Evolutionary conservation across 2,329 filamentous ascomycete species (phyloP), one percentile per base, ranked within the genome.

Genomic region (Trichoderma sp.): DNA sequence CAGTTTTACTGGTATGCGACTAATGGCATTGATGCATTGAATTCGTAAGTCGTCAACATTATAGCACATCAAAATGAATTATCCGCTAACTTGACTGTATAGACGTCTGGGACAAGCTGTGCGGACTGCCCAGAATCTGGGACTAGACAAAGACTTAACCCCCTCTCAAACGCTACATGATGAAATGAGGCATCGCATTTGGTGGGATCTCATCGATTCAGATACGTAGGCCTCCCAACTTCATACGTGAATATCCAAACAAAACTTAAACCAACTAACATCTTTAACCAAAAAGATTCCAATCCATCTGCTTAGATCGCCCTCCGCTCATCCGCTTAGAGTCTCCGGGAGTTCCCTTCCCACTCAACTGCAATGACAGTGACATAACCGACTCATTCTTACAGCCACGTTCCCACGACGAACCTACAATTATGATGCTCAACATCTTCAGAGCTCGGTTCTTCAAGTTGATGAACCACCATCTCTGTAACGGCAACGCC

Each of bases 1-100:
- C 79, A 80, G 73, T 62, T 77, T 21, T 80, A 80, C 43, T 79
- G 78, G 78, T 73, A 79, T 14, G 76, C 76, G n/a, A 80, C 77
- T 0, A 79, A 79, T 39, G 74, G 78, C 28, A 74, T 77, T 34
- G 79, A 80, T 60, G 74, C 74, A 9, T n/a, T 80, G 47, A 80
- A 80, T 43, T 79, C 79, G 78, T 80, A 72, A 71, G 78, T 32
- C 18, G 5, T 34, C 2, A 8, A 73, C 2, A 51, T 51, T 15
- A 4, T 2, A 4, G 4, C 11, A 39, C 5, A 26, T 39, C 7
- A 1, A 8, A 4, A 34, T 26, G 21, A 7, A 32, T 57, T 3
- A n/a, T 61, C 18, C 12, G 4, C 39, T 43, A 24, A 67, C 14
- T 26, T 3, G 6, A 30, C 4, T 58, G 6, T 8, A 39, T 61